Base-by-base conservation (phyloP, 805 yeast species). In the Blastobotrys attinorum region DNA sequence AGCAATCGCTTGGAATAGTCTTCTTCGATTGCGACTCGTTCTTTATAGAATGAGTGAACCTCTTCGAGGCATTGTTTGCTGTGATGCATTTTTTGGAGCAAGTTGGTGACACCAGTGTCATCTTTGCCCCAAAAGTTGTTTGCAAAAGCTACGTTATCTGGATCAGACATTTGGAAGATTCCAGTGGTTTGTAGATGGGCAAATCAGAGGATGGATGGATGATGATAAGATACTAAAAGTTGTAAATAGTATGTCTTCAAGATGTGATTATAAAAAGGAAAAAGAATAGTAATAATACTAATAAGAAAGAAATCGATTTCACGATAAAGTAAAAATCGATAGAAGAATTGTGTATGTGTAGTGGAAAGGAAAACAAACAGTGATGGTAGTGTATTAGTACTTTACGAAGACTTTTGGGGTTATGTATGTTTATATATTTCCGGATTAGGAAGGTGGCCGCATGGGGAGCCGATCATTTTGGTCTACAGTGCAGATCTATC, bases 1-100 rank as follows among this genome's bases (percentile, higher is more conserved):
- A 64, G 65, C 51, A 87, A 59, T 46, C 70, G 71, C 44, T 75
- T 72, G 31, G 79, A 64, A 55, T 83, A 84, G 21, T 87, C 95
- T 47, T 78, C 82, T 54, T 86, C 96, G 32, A 87, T 72, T 13
- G 74, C 66, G 1, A 74, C 64, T 31, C 71, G 55, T 45, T 79
- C 83, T 46, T 67, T 72, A 60, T 76, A 77, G 48, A 72, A 77
- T 1, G 55, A 51, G 6, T 65, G 57, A 15, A 80, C 54, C 23
- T 71, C 74, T 22, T 76, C 79, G 39, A 75, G 61, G 1, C 92
- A 80, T 38, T 70, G 71, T 33, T 74, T 67, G 6, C 87, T 76
- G 46, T 75, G 70, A 51, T 75, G 72, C 67, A 82, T 72, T 46
- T 80, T 73, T 48, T 67, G 70, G 42, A 75, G 70, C 16, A 86